Percentiles rank a stretch among this genome's conserved stretches.
These are phyloP conservation scores for Pneumocystis sp. DNA, from an alignment of 1,139 yeast species.

Conservation along the genomic window DNA sequence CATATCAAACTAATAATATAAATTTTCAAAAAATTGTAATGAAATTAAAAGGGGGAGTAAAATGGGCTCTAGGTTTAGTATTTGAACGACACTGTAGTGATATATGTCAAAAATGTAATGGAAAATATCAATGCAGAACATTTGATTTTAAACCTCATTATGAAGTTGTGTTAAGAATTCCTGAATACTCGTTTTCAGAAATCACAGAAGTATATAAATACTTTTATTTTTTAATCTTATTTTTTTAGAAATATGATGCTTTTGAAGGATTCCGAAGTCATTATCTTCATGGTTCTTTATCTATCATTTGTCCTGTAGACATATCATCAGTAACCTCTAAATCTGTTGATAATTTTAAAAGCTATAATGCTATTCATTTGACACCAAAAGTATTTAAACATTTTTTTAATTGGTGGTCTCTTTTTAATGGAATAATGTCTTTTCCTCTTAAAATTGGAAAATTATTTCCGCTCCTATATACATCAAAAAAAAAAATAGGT, in stretches of 20 bases:
- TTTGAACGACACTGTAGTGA: conserved; percentile 30
- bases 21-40: conserved; percentile 34
- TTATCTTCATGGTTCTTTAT: conserved; percentile 62
- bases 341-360: conserved; percentile 17
- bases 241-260: conserved; percentile 44
- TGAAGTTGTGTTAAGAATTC: conserved; percentile 48
- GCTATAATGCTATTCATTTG: conserved; percentile 60
- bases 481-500: conserved; percentile 48
- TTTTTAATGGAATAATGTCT: conserved; percentile 54
- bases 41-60: conserved; percentile 37
- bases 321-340: conserved; percentile 16
- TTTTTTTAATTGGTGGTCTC: conserved; percentile 73
- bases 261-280: conserved; percentile 66
- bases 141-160: conserved; percentile 54
- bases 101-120: conserved; percentile 14
- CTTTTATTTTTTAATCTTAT: conserved; percentile 1
- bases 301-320: conserved; percentile 37
- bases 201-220: conserved; percentile 19
- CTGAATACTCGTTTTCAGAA: conserved; percentile 33
- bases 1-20: neutral
- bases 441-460: conserved; percentile 64
- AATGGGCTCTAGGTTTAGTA: conserved; percentile 36
- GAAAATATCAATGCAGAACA: conserved; percentile 26
- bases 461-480: conserved; percentile 36
- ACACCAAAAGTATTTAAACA: conserved; percentile 55